Base-by-base conservation (phyloP, 768 basidiomycete genomes). In the Boletus vermiculosoides region DNA sequence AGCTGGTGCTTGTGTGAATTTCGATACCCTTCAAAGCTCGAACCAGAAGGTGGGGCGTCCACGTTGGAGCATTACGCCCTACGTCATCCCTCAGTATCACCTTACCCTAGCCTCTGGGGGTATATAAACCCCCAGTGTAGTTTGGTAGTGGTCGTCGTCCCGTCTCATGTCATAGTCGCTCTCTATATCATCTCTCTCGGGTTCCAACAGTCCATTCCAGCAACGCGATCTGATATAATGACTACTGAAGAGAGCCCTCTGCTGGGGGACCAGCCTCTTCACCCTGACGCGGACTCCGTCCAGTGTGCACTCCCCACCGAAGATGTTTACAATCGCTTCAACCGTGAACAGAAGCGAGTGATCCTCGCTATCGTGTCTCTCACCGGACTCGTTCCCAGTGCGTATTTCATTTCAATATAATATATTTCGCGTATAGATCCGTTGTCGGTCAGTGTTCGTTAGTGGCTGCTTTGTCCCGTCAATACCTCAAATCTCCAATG, bases 401-500 rank as follows among this genome's bases (percentile, higher is more conserved):
- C 47, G 80, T 60, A 13, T 41, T 55, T 11, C 37, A 44, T 48
- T 36, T 41, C 8, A n/a, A 39, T 55, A 39, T 40, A 2, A 16
- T 36, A 22, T 25, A 31, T 42, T 41, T 39, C 6, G 44, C 45
- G 15, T n/a, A 33, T 28, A 48, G 22, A 15, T 45, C 23, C 42
- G 36, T 31, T 46, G 16, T 61, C 33, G 16, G 45, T 1, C 53
- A 92, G 90, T 87, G 37, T 84, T 92, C 57, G 83, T 87, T 0
- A 74, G 82, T 8, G 85, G 83, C 0, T 82, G 82, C 1, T 90
- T 92, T 67, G 78, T 90, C 3, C 90, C 90, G 0, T 83, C 84
- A 0, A 87, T 92, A 54, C 88, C 89, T 0, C 80, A 87, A 49
- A 84, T 94, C 45, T 83, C 90, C 9, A 71, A 68, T 28, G 89